Evolutionary conservation across 164 flowering plant genomes (phyloP).

Genomic region (Tetracentron sinense): DNA sequence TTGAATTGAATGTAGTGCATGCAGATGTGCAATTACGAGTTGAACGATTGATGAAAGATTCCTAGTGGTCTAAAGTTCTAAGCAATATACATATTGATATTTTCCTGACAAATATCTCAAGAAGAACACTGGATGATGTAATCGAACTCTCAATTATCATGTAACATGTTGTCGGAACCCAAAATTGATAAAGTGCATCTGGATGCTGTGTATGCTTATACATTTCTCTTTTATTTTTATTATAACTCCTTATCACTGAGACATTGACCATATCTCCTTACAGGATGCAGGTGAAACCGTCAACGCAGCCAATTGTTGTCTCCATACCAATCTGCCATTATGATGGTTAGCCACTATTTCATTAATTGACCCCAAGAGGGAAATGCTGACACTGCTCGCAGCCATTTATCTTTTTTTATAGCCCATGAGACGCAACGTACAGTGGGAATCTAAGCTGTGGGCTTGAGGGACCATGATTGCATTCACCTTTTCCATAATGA

Average conservation of each 20-base stretch:
- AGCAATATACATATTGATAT: background rate
- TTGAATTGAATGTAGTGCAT: background rate
- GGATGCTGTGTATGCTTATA: background rate
- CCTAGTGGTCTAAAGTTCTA: background rate
- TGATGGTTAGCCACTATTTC: constrained; percentile 59
- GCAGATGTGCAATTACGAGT: background rate
- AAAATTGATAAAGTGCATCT: too few relatives aligned
- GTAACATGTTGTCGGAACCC: too few relatives aligned
- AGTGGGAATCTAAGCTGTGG: too few relatives aligned
- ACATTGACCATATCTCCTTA: constrained; percentile 13
- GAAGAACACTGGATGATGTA: background rate
- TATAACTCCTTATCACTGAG: background rate
- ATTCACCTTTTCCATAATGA: too few relatives aligned
- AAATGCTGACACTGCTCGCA: background rate
- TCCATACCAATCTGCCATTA: constrained; percentile 77
- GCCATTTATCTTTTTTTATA: background rate
- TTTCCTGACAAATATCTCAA: background rate
- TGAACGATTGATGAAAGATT: background rate
- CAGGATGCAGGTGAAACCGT: constrained; percentile 94
- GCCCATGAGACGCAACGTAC: background rate
- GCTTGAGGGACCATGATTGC: too few relatives aligned
- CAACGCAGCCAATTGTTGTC: constrained; percentile 64
- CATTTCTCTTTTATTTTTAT: background rate
- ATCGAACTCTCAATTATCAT: background rate
- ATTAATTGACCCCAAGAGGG: background rate